Conservation (phyloP, 129 eudicot species). For the Chrysanthemum lavandulifolium region DNA sequence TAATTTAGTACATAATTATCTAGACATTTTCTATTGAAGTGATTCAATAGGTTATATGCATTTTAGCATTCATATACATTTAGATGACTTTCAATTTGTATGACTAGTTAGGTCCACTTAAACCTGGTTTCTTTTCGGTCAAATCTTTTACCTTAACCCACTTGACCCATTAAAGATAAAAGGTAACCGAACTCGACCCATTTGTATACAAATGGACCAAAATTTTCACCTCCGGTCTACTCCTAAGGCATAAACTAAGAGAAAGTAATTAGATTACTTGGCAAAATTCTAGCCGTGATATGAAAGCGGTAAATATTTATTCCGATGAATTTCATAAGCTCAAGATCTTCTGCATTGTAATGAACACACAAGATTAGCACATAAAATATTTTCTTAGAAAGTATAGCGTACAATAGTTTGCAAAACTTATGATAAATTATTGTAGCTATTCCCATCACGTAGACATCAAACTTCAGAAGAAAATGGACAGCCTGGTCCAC, state of each 20-base stretch:
- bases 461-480: background rate
- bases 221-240: background rate
- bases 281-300: constrained; percentile 80
- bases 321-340: constrained; percentile 65
- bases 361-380: constrained; percentile 17
- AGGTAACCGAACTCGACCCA: too few species aligned
- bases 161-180: too few species aligned
- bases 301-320: constrained; percentile 67
- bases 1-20: too few species aligned
- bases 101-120: too few species aligned
- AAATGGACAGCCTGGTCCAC: constrained; percentile 1
- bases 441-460: background rate
- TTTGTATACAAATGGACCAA: too few species aligned
- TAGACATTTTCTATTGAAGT: too few species aligned
- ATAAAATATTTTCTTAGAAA: background rate
- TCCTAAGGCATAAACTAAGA: background rate
- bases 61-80: too few species aligned
- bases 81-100: too few species aligned
- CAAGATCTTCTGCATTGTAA: constrained; percentile 50
- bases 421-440: constrained; percentile 3
- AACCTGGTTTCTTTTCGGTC: too few species aligned
- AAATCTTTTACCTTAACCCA: too few species aligned
- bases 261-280: constrained; percentile 44
- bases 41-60: too few species aligned
- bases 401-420: too few species aligned